Evolutionary conservation across 352 stramenopile species (phyloP), one percentile per base, ranked within the genome.

Genomic region (Globisporangium orthogonon): DNA sequence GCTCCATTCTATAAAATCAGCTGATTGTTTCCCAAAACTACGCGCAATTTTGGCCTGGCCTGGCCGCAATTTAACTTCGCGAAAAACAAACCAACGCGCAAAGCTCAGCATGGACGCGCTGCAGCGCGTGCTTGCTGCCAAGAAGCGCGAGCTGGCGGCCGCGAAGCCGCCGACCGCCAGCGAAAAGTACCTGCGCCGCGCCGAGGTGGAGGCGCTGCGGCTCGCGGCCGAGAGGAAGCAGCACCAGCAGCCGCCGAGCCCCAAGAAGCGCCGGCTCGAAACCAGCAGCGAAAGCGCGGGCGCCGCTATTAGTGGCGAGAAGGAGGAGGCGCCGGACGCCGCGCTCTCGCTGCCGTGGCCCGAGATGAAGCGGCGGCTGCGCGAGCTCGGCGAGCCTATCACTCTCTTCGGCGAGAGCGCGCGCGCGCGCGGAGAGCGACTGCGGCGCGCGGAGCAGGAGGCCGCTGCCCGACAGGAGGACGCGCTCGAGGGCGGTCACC

Each of bases 331-430:
- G 3, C 54, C 50, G 46, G 64, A 17, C 53, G 73, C 52, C 4
- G 51, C 63, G n/a, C 63, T 71, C 39, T 50, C 76, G 40, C 54
- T 95, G 51, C 65, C 83, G 31, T 91, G 71, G 69, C 51, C 70
- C 1, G 86, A 97, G 52, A 74, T 96, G 60, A 90, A 91, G 57
- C 70, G 73, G 37, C 83, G 81, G 14, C 70, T 98, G 50, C 78
- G 91, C 9, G 76, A 88, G 49, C 56, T 96, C 14, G 82, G 86
- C 1, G 53, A 95, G 60, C 87, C 88, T 9, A 79, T 96, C 45
- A 93, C 86, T 45, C 68, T 97, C 4, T 98, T 97, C 69, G 87
- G 86, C 11, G 91, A 98, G 64, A 73, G 57, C 10, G 61, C 82
- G 53, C 58, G 59, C 40, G 67, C 71, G 40, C 80, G 91, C 33